Percentiles rank a stretch among this genome's conserved stretches.
These are phyloP conservation scores for Ceratocystis papillata DNA, from an alignment of 2,329 filamentous ascomycete genomes.

Conservation along the genomic window DNA sequence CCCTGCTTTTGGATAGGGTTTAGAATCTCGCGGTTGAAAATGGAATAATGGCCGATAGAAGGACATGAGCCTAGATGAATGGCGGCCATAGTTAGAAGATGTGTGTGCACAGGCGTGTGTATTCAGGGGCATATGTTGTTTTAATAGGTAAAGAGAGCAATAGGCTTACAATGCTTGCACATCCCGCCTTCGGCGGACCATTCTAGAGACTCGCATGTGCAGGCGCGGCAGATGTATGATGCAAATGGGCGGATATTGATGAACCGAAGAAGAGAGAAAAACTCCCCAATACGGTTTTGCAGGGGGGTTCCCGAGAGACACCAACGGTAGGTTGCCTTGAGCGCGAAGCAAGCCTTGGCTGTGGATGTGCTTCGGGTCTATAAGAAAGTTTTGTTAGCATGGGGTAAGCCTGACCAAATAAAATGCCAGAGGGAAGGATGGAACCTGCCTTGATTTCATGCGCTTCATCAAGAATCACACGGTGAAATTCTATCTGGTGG, in stretches of 20 bases:
- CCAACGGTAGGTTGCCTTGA: slow-evolving; percentile 84
- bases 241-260: slow-evolving; percentile 80
- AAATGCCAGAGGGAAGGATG: not conserved
- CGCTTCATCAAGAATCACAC: slow-evolving; percentile 86
- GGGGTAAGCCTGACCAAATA: not conserved
- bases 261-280: slow-evolving; percentile 89
- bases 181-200: slow-evolving; percentile 66
- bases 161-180: slow-evolving; percentile 51
- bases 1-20: slow-evolving; percentile 64
- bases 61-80: slow-evolving; percentile 29
- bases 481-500: slow-evolving; percentile 77
- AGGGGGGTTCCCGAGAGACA: slow-evolving; percentile 90
- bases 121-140: no score
- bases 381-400: not conserved
- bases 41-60: slow-evolving; percentile 39
- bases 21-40: slow-evolving; percentile 90
- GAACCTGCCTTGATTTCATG: slow-evolving; percentile 73
- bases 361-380: slow-evolving; percentile 75
- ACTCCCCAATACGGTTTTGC: slow-evolving; percentile 94
- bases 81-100: not conserved
- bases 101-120: not conserved
- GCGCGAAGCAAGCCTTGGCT: slow-evolving; percentile 86
- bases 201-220: slow-evolving; percentile 67
- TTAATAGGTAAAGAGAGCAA: slow-evolving; percentile 35
- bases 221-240: slow-evolving; percentile 86